Evolutionary conservation across 1,284 basidiomycete genomes (phyloP).

Genomic region (Austroboletus olivaceoglutinosus): DNA sequence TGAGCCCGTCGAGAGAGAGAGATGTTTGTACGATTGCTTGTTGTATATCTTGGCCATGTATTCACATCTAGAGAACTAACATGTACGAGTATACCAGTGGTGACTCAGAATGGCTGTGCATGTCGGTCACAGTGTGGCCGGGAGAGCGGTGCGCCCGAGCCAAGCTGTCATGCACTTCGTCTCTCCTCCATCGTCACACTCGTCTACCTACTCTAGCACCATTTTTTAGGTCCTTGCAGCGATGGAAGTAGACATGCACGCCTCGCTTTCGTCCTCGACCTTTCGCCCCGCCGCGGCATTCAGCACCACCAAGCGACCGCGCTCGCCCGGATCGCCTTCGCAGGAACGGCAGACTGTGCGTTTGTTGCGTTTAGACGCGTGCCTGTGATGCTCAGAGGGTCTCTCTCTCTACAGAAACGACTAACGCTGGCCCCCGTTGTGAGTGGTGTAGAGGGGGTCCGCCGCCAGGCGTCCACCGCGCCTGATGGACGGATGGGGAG

Average conservation of each 20-base stretch:
- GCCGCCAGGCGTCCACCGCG: constrained; percentile 14
- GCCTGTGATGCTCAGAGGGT: too few species aligned
- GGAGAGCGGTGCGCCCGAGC: background rate
- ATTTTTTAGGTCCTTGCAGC: background rate
- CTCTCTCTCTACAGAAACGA: constrained; percentile 49
- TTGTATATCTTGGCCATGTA: too few species aligned
- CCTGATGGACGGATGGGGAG: constrained; percentile 37
- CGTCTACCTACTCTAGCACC: background rate
- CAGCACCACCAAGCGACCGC: constrained; percentile 47
- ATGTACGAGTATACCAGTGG: too few species aligned
- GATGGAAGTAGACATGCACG: constrained; percentile 55
- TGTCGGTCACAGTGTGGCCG: background rate
- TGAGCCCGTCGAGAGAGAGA: constrained; percentile 15
- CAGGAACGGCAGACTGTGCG: constrained; percentile 53
- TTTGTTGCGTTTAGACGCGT: constrained; percentile 1
- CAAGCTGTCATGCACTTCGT: constrained; percentile 1
- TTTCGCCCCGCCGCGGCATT: constrained; percentile 28
- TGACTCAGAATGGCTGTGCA: constrained; percentile 8
- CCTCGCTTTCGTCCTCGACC: constrained; percentile 38
- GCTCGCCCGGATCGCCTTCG: constrained; percentile 51
- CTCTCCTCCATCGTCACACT: background rate
- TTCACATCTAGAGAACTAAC: too few species aligned
- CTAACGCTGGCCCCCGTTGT: constrained; percentile 39
- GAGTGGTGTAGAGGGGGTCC: constrained; percentile 10
- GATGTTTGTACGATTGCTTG: too few species aligned